Conservation (phyloP, 768 basidiomycete species). For the Galerina sulciceps region DNA sequence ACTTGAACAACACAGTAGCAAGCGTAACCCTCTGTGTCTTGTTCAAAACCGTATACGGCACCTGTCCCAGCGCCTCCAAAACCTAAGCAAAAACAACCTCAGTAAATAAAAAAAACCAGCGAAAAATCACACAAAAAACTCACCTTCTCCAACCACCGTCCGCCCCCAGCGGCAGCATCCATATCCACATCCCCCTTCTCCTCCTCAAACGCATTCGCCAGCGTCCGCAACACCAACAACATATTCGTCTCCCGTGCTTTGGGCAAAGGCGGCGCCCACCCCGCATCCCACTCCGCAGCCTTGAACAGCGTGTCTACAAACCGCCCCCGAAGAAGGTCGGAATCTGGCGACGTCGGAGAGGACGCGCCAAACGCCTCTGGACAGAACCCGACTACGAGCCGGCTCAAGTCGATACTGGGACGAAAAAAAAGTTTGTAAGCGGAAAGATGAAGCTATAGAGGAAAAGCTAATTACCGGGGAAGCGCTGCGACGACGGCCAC, state of each 20-base stretch:
- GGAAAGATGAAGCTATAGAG: neutral
- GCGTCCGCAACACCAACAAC: conserved; percentile 74
- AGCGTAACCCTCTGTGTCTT: conserved; percentile 79
- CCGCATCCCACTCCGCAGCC: conserved; percentile 67
- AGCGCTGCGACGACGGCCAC: conserved; percentile 76
- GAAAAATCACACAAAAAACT: conserved; percentile 8
- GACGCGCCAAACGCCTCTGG: conserved; percentile 48
- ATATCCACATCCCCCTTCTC: conserved; percentile 30
- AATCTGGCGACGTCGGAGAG: conserved; percentile 1
- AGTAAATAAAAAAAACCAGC: neutral
- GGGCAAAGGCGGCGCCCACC: conserved; percentile 56
- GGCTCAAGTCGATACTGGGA: conserved; percentile 85
- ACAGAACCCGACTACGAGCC: conserved; percentile 72
- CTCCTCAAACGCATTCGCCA: conserved; percentile 81
- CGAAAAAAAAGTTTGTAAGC: neutral
- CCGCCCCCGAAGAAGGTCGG: conserved; percentile 44
- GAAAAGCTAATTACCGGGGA: conserved; percentile 56
- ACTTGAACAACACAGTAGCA: conserved; percentile 91
- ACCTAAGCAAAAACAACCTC: conserved; percentile 44
- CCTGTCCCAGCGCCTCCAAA: conserved; percentile 53
- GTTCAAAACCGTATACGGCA: conserved; percentile 56
- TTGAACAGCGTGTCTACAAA: conserved; percentile 68
- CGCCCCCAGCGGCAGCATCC: conserved; percentile 26
- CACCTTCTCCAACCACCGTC: conserved; percentile 53
- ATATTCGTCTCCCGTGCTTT: conserved; percentile 87